Conservation (phyloP, 306 rosid species). For the Cercis canadensis region DNA sequence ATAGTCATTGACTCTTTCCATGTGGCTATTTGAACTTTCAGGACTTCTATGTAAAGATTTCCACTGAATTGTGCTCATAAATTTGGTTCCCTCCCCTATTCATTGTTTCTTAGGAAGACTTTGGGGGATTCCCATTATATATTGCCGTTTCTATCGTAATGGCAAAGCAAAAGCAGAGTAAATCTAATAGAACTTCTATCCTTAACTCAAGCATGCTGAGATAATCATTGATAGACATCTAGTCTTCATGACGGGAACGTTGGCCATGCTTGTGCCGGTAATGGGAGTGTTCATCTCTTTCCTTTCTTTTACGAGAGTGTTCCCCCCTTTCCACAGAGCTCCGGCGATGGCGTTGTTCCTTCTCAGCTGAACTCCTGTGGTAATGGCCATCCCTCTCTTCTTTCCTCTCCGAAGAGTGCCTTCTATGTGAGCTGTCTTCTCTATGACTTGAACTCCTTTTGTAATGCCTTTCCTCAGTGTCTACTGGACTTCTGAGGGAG, state of each 20-base stretch:
- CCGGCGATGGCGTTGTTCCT: conserved; percentile 30
- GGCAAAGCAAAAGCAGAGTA: background rate
- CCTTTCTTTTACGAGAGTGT: conserved; percentile 50
- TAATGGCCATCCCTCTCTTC: conserved; percentile 35
- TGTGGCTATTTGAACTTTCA: no score
- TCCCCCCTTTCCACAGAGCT: conserved; percentile 40
- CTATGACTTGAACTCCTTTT: conserved; percentile 49
- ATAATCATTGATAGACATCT: conserved; percentile 13
- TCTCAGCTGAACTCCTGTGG: conserved; percentile 37
- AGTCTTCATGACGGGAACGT: conserved; percentile 47
- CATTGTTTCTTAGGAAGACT: background rate
- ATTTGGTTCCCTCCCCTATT: background rate
- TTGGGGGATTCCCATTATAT: background rate
- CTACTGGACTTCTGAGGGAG: conserved; percentile 27
- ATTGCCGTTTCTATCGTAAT: background rate
- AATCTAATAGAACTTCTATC: no score
- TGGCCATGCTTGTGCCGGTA: conserved; percentile 44
- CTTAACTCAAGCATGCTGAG: background rate
- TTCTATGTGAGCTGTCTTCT: conserved; percentile 41
- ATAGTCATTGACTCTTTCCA: no score
- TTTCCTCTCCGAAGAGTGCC: conserved; percentile 44
- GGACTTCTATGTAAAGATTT: no score
- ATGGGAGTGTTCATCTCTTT: conserved; percentile 51
- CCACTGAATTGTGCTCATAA: background rate
- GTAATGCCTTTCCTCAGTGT: conserved; percentile 34